Conservation (phyloP, 2,329 filamentous ascomycete species). For the Phialophora verrucosa region DNA sequence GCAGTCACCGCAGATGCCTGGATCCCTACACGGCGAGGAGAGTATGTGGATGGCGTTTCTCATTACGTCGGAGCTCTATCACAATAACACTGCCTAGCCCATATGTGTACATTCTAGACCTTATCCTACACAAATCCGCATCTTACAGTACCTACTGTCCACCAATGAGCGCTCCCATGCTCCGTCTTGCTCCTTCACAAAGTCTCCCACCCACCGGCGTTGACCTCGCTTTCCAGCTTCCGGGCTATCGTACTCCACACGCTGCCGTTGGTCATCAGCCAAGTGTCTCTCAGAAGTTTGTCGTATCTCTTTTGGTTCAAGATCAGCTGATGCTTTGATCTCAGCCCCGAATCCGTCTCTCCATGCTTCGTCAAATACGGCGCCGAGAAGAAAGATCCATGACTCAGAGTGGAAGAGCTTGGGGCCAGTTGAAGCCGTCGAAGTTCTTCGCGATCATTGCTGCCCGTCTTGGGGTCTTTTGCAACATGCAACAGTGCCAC, state of each 20-base stretch:
- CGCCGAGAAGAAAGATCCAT: conserved; percentile 83
- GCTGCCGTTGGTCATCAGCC: conserved; percentile 73
- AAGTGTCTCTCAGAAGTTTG: conserved; percentile 79
- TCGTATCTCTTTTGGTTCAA: conserved; percentile 95
- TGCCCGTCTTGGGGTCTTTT: conserved; percentile 31
- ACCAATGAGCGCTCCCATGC: background rate
- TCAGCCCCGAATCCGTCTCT: conserved; percentile 89
- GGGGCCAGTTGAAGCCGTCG: conserved; percentile 20
- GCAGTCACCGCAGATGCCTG: no score
- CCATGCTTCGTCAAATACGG: conserved; percentile 97
- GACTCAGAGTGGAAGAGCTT: conserved; percentile 28
- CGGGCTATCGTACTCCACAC: conserved; percentile 88
- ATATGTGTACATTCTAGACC: background rate
- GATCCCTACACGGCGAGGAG: background rate
- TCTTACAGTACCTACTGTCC: background rate
- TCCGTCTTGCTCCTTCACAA: conserved; percentile 17
- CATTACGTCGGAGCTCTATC: background rate
- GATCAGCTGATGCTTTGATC: conserved; percentile 85
- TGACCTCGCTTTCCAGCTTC: conserved; percentile 91
- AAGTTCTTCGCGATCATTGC: conserved; percentile 22
- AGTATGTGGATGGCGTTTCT: background rate
- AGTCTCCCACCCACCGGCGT: conserved; percentile 95
- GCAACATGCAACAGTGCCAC: conserved; percentile 77
- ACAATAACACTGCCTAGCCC: background rate
- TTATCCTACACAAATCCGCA: background rate